Evolutionary conservation across 257 asterid species (phyloP).

Genomic region (Solanum sitiens): DNA sequence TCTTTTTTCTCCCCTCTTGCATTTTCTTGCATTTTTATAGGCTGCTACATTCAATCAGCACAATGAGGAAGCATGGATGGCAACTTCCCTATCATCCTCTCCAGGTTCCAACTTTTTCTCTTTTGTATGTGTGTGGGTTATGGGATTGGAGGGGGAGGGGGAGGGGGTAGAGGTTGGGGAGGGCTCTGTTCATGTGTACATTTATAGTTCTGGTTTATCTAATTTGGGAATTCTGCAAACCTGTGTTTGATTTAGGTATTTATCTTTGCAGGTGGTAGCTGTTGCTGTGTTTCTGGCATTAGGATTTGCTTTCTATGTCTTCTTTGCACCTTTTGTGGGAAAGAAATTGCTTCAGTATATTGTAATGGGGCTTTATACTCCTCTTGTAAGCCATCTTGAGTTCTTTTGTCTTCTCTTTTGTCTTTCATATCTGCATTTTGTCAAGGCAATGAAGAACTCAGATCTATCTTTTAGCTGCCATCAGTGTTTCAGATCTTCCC

Average conservation of each 20-base stretch:
- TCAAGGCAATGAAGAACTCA: constrained; percentile 12
- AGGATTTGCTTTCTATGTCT: constrained; percentile 97
- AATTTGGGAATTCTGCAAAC: not conserved
- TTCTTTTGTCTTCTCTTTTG: not conserved
- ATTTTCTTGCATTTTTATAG: constrained; percentile 23
- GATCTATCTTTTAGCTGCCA: constrained; percentile 39
- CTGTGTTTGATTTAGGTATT: constrained; percentile 2
- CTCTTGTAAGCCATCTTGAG: constrained; percentile 65
- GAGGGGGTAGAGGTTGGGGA: too few relatives aligned
- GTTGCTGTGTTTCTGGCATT: constrained; percentile 97
- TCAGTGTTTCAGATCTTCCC: constrained; percentile 10
- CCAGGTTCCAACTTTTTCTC: constrained; percentile 43
- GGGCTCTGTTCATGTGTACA: not conserved
- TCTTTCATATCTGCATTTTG: not conserved
- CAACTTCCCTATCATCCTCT: constrained; percentile 99
- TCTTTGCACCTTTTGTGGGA: constrained; percentile 99
- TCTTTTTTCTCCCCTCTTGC: not conserved
- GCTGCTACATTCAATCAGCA: constrained; percentile 17
- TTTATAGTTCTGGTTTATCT: not conserved
- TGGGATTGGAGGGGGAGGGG: not conserved
- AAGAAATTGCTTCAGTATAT: constrained; percentile 68
- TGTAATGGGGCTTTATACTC: constrained; percentile 86
- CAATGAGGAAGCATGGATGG: constrained; percentile 99
- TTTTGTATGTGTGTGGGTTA: not conserved
- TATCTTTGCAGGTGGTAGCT: constrained; percentile 79